Evolutionary conservation across 805 yeast species (phyloP), one percentile per base, ranked within the genome.

Genomic region (Isabelozyma heimii): DNA sequence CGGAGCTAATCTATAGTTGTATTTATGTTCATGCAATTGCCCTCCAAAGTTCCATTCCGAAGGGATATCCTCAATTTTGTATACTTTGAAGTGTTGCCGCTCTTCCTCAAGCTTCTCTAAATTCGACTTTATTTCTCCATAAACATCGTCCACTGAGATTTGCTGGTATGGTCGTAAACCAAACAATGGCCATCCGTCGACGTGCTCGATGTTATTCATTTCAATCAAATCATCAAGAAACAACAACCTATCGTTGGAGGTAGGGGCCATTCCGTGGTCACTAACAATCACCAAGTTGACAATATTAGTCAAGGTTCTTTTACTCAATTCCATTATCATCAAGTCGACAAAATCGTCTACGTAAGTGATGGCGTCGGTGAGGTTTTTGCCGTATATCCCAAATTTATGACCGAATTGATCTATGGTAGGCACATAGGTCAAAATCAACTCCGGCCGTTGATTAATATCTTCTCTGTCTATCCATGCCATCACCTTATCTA

Each of bases 261-360:
- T 87, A 6, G 96, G 92, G 0, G 95, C 85, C 96, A 90, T 91
- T 9, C 97, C 97, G 63, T 91, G 97, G 64, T 91, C 97, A 42
- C 96, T 88, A 3, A 91, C 87, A 40, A 91, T 70, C 0, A 92
- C 67, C 16, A 91, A 67, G 62, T 92, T 91, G 15, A 87, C 87
- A 40, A 89, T 75, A 17, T 82, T 75, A 0, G 77, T 67, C 50
- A 90, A 67, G 54, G 87, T 83, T 47, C 96, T 72, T 15, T 62
- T 59, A 0, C 60, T 50, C 16, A 91, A 56, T 8, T 79, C 85
- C 24, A 66, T 52, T 13, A 75, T 69, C 38, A 89, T 49, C 5
- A 70, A 61, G 13, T 74, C 77, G 12, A 92, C 65, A 53, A 85
- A 84, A 12, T 64, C 59, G 68, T 92, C 97, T 8, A 91, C 91